phyloP scores from a whole-genome alignment of 129 eudicot genomes.

The Lactuca saligna region DNA sequence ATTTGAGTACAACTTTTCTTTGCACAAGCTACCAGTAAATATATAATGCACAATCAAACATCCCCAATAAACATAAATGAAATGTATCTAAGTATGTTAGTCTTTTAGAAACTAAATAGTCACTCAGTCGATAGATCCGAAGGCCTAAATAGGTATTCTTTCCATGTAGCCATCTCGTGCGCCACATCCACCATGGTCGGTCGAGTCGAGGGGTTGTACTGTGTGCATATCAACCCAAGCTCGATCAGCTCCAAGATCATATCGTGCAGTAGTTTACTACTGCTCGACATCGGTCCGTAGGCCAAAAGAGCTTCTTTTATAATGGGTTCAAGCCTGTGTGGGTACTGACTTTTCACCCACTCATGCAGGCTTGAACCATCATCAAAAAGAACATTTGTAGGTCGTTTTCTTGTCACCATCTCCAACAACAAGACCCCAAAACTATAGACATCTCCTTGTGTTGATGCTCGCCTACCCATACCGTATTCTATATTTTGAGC shows the following conservation, averaged over 20 bases:
- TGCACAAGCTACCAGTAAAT: slow-evolving; percentile 11
- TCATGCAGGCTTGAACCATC: slow-evolving; percentile 62
- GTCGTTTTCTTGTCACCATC: slow-evolving; percentile 65
- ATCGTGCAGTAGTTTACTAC: slow-evolving; percentile 41
- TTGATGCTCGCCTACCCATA: slow-evolving; percentile 68
- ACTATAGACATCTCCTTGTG: slow-evolving; percentile 79
- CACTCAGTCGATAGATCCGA: slow-evolving; percentile 5
- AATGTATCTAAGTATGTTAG: background rate
- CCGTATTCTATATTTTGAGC: slow-evolving; percentile 64
- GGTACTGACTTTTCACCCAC: slow-evolving; percentile 69
- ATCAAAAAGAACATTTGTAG: slow-evolving; percentile 48
- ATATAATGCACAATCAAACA: background rate
- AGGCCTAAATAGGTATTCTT: slow-evolving; percentile 48
- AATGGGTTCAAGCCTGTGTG: slow-evolving; percentile 54
- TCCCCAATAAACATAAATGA: background rate
- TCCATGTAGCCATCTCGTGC: slow-evolving; percentile 57
- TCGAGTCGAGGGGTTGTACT: slow-evolving; percentile 55
- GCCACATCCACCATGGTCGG: slow-evolving; percentile 82
- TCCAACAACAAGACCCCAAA: slow-evolving; percentile 69
- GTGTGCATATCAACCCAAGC: slow-evolving; percentile 79
- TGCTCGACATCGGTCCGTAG: slow-evolving; percentile 15
- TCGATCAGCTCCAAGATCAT: slow-evolving; percentile 68
- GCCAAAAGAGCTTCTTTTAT: slow-evolving; percentile 42
- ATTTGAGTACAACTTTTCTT: slow-evolving; percentile 22
- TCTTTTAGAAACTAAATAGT: slow-evolving; percentile 12